Evolutionary conservation across 2,329 filamentous ascomycete species (phyloP).

Genomic region (Neophaeococcomyces aloes): DNA sequence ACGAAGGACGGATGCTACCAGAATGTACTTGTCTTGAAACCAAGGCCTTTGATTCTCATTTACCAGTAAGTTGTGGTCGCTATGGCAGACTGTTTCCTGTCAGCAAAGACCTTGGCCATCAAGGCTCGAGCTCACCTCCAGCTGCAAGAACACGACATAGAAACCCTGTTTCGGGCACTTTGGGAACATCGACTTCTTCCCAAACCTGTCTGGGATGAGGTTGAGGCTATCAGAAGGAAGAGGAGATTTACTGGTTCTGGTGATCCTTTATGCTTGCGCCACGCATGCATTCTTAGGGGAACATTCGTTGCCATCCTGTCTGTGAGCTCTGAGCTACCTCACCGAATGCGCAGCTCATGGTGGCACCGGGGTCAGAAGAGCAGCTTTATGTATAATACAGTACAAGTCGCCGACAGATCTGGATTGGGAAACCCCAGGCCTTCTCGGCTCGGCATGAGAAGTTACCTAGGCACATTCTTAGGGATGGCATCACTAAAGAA

Average conservation of each 20-base stretch:
- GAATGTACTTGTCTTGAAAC: conserved; percentile 11
- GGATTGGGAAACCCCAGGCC: no score
- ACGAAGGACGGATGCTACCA: not conserved
- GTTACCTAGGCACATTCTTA: no score
- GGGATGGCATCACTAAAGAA: no score
- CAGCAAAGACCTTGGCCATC: not conserved
- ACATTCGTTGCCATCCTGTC: not conserved
- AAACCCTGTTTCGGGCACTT: no score
- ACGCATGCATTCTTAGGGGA: conserved; percentile 8
- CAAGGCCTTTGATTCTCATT: conserved; percentile 10
- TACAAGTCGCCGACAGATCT: no score
- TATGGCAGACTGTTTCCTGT: conserved; percentile 8
- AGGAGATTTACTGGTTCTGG: conserved; percentile 4
- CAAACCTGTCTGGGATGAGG: conserved; percentile 6
- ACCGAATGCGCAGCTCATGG: no score
- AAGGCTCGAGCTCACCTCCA: no score
- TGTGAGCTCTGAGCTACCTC: no score
- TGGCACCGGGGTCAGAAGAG: no score
- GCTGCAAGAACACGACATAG: no score
- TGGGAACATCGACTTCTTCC: conserved; percentile 11
- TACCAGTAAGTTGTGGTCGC: conserved; percentile 8
- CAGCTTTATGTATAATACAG: no score
- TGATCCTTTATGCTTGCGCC: conserved; percentile 11
- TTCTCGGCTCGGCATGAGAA: no score
- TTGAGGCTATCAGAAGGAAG: not conserved